Evolutionary conservation across 495 filamentous ascomycete species (phyloP).

Genomic region (Penicillium verhagenii): DNA sequence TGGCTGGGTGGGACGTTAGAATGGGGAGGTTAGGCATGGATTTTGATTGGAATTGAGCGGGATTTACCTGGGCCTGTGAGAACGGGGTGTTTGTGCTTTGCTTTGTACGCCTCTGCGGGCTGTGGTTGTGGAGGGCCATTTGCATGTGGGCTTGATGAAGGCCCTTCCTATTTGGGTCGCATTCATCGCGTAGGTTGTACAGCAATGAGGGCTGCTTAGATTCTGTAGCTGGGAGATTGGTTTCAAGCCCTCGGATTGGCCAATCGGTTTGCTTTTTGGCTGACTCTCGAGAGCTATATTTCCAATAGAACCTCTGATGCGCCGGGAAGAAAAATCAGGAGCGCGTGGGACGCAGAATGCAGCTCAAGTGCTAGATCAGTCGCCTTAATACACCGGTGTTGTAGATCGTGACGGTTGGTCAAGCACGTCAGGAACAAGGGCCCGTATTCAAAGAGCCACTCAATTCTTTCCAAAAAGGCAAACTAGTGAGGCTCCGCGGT

Average conservation of each 20-base stretch:
- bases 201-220: too few relatives aligned
- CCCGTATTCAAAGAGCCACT: too few relatives aligned
- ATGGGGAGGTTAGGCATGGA: not conserved
- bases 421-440: not conserved
- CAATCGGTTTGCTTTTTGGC: not conserved
- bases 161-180: constrained; percentile 9
- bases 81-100: constrained; percentile 18
- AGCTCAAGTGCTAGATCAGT: not conserved
- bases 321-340: not conserved
- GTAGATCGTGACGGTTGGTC: not conserved
- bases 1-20: not conserved
- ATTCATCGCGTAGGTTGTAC: constrained; percentile 23
- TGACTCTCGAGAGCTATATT: not conserved
- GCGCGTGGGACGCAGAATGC: not conserved
- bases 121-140: not conserved
- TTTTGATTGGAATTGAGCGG: not conserved
- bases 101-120: constrained; percentile 18
- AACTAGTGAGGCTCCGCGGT: not conserved
- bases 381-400: too few relatives aligned
- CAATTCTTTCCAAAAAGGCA: not conserved
- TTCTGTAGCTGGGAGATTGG: not conserved
- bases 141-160: constrained; percentile 6
- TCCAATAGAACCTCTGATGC: not conserved
- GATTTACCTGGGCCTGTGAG: constrained; percentile 15
- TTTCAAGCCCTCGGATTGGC: not conserved